These are phyloP conservation scores for Ceratopteris richardii DNA, from an alignment of 75 land plant species.

Conservation along the genomic window DNA sequence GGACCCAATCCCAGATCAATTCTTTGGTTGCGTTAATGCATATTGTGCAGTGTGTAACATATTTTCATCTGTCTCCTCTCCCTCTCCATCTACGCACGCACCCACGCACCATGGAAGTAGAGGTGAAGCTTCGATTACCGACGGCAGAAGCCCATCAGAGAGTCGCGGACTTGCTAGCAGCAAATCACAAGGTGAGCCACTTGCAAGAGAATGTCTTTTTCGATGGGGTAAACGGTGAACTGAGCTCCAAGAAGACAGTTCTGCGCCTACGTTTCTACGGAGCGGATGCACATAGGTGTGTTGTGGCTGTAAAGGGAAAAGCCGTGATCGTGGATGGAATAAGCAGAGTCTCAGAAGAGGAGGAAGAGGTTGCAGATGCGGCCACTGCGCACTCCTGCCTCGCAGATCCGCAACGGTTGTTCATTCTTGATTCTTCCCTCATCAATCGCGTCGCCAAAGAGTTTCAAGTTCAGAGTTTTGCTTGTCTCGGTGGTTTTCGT, in stretches of 20 bases:
- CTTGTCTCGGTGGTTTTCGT: slow-evolving; percentile 79
- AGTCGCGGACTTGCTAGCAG: slow-evolving; percentile 47
- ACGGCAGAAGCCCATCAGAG: slow-evolving; percentile 42
- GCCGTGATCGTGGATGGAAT: slow-evolving; percentile 54
- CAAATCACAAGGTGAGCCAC: slow-evolving; percentile 47
- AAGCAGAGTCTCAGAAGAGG: slow-evolving; percentile 61
- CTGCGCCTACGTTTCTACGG: slow-evolving; percentile 88
- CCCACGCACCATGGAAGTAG: slow-evolving; percentile 80
- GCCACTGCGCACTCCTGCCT: slow-evolving; percentile 52
- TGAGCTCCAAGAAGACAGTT: slow-evolving; percentile 37
- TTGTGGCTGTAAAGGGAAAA: slow-evolving; percentile 65
- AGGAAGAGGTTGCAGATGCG: slow-evolving; percentile 66
- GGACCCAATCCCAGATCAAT: too few species aligned
- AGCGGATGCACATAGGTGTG: slow-evolving; percentile 43
- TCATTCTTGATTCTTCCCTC: slow-evolving; percentile 21
- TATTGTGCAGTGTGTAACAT: too few species aligned
- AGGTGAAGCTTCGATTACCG: slow-evolving; percentile 64
- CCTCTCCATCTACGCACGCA: too few species aligned
- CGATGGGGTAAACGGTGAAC: slow-evolving; percentile 41
- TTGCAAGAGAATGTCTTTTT: slow-evolving; percentile 77
- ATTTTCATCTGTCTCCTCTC: too few species aligned
- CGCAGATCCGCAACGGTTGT: slow-evolving; percentile 41
- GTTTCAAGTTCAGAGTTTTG: slow-evolving; percentile 36
- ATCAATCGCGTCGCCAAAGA: slow-evolving; percentile 39
- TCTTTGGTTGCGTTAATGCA: too few species aligned